A percentile compares a stretch with the other conserved stretches of the same genome.
Conservation (phyloP, 2,329 filamentous ascomycete species). For the Hirsutella thompsonii region DNA sequence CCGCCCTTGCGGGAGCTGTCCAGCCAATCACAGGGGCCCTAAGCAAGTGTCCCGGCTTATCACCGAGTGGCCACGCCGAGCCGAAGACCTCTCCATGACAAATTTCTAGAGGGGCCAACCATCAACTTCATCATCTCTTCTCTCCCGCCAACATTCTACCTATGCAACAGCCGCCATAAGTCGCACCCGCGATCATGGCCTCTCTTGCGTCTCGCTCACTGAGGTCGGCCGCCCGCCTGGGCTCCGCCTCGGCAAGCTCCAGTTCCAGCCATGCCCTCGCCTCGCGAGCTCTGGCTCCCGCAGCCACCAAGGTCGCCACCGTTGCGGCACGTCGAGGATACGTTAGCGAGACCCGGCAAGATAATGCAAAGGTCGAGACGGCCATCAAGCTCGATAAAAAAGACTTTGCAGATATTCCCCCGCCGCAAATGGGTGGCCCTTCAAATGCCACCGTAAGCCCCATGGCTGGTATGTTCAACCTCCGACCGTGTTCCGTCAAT, state of each 20-base stretch:
- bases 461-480: slow-evolving; percentile 38
- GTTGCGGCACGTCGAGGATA: slow-evolving; percentile 46
- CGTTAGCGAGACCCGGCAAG: slow-evolving; percentile 71
- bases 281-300: slow-evolving; percentile 5
- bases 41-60: slow-evolving; percentile 9
- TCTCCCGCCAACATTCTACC: slow-evolving; percentile 8
- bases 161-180: slow-evolving; percentile 10
- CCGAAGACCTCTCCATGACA: slow-evolving; percentile 14
- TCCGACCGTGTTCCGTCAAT: background rate
- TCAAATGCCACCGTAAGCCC: slow-evolving; percentile 58
- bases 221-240: slow-evolving; percentile 59
- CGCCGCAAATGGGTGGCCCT: slow-evolving; percentile 16
- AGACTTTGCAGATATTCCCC: slow-evolving; percentile 51
- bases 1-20: background rate
- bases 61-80: slow-evolving; percentile 16
- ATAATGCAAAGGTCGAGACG: slow-evolving; percentile 73
- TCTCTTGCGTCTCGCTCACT: slow-evolving; percentile 54
- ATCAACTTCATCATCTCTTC: slow-evolving; percentile 1
- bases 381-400: slow-evolving; percentile 80
- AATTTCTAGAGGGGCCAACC: slow-evolving; percentile 14
- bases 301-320: slow-evolving; percentile 2
- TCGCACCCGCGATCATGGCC: slow-evolving; percentile 35
- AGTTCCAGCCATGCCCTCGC: slow-evolving; percentile 16
- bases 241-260: slow-evolving; percentile 18
- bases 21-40: slow-evolving; percentile 16